Evolutionary conservation across 495 filamentous ascomycete species (phyloP).

Genomic region (Penicillium malachiteum): DNA sequence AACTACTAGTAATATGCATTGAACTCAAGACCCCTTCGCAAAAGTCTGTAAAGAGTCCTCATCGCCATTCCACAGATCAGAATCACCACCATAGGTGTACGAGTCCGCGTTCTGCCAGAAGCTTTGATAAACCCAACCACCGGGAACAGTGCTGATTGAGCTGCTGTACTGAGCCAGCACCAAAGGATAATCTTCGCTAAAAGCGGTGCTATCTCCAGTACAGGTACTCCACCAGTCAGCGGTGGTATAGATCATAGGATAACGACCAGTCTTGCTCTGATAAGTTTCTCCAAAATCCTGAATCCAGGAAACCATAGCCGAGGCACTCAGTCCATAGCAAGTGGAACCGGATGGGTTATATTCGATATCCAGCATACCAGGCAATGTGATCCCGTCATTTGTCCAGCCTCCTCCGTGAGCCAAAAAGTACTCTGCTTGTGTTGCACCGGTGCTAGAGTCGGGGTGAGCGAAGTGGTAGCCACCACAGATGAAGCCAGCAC

Average conservation of each 20-base stretch:
- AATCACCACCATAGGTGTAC: conserved; percentile 31
- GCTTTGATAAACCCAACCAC: conserved; percentile 58
- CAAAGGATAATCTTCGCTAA: conserved; percentile 51
- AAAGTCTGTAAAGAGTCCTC: conserved; percentile 17
- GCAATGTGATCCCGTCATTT: conserved; percentile 59
- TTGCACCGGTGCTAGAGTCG: conserved; percentile 44
- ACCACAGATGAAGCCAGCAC: conserved; percentile 58
- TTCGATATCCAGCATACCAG: conserved; percentile 68
- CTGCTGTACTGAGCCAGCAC: conserved; percentile 56
- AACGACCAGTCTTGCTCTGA: conserved; percentile 47
- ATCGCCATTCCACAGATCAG: conserved; percentile 29
- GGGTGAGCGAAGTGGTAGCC: conserved; percentile 66
- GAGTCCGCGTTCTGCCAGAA: conserved; percentile 55
- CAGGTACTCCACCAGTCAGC: conserved; percentile 63
- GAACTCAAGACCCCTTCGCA: conserved; percentile 7
- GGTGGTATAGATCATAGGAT: conserved; percentile 61
- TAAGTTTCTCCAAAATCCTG: conserved; percentile 59
- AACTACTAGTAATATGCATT: too few relatives aligned
- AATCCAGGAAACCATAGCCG: conserved; percentile 62
- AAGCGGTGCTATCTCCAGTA: conserved; percentile 56
- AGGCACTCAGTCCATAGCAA: conserved; percentile 53
- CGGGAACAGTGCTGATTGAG: conserved; percentile 52
- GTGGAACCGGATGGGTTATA: conserved; percentile 42
- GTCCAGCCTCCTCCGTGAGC: conserved; percentile 63
- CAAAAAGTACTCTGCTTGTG: conserved; percentile 60